A percentile compares a stretch with the other conserved stretches of the same genome.
Conservation (phyloP, 352 stramenopile species). For the Pythium guiyangense region DNA sequence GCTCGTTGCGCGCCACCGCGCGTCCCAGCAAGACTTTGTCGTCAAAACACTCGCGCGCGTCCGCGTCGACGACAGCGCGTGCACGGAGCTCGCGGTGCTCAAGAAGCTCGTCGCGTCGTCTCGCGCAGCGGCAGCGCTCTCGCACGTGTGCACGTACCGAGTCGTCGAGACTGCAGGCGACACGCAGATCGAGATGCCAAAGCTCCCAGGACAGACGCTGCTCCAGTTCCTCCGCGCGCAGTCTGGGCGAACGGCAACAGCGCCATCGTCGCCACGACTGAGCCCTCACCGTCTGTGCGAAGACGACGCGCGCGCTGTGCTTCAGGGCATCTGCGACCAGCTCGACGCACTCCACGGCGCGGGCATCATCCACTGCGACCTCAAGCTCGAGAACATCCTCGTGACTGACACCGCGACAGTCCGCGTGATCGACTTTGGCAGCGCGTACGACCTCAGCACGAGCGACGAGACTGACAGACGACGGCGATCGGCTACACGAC, state of each 20-base stretch:
- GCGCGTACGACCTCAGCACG: constrained; percentile 31
- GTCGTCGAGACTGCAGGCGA: constrained; percentile 43
- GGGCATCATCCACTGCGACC: constrained; percentile 95
- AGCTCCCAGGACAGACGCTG: constrained; percentile 37
- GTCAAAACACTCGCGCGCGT: constrained; percentile 33
- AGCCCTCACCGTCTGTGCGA: no score
- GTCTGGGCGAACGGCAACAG: constrained; percentile 5
- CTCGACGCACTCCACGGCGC: constrained; percentile 91
- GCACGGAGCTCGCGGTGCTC: constrained; percentile 37
- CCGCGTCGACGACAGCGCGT: constrained; percentile 15
- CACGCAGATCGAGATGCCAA: constrained; percentile 52
- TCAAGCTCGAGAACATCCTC: constrained; percentile 97
- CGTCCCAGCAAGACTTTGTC: constrained; percentile 28
- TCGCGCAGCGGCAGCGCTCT: constrained; percentile 8
- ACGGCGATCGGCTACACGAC: no score
- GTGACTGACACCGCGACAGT: constrained; percentile 26
- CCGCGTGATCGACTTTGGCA: constrained; percentile 60
- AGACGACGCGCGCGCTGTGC: constrained; percentile 38
- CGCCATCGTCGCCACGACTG: constrained; percentile 6
- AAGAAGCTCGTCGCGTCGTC: constrained; percentile 23
- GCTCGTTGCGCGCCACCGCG: constrained; percentile 8
- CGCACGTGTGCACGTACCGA: constrained; percentile 36
- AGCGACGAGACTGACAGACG: constrained; percentile 3
- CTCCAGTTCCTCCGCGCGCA: constrained; percentile 27
- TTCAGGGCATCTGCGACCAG: constrained; percentile 44